Percentiles rank a stretch among this genome's conserved stretches.
These are phyloP conservation scores for Metarhizium brunneum DNA, from an alignment of 2,329 filamentous ascomycete genomes.

Conservation along the genomic window DNA sequence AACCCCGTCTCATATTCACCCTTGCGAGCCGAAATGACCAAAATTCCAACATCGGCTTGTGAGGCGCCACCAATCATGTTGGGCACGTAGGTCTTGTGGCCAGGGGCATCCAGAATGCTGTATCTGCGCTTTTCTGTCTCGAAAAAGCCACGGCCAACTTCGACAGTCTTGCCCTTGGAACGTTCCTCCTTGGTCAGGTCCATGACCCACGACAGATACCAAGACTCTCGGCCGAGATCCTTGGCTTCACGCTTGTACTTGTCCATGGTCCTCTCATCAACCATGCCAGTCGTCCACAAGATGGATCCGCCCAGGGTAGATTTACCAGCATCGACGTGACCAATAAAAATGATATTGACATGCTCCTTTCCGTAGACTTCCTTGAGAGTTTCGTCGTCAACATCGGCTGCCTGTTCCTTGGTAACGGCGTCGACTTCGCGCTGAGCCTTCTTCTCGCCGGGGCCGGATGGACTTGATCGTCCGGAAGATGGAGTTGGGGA, in stretches of 20 bases:
- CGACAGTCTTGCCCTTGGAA: constrained; percentile 93
- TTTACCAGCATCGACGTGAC: constrained; percentile 97
- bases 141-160: constrained; percentile 92
- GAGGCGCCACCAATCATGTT: constrained; percentile 97
- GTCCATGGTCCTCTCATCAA: constrained; percentile 96
- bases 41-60: constrained; percentile 85
- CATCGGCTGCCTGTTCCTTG: constrained; percentile 70
- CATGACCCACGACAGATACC: constrained; percentile 98
- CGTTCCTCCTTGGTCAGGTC: constrained; percentile 96
- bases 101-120: constrained; percentile 92
- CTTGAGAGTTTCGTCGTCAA: constrained; percentile 65
- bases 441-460: constrained; percentile 39
- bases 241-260: constrained; percentile 98
- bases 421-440: constrained; percentile 76
- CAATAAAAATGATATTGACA: constrained; percentile 94
- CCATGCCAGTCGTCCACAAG: constrained; percentile 91
- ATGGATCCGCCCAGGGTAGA: constrained; percentile 92
- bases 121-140: constrained; percentile 95
- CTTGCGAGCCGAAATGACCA: constrained; percentile 94
- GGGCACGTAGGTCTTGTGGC: constrained; percentile 96
- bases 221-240: constrained; percentile 91
- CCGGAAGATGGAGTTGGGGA: constrained; percentile 79
- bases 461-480: constrained; percentile 63
- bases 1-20: constrained; percentile 99
- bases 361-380: constrained; percentile 94